Conservation (phyloP, 2,329 filamentous ascomycete species). For the Cladosporium velox region DNA sequence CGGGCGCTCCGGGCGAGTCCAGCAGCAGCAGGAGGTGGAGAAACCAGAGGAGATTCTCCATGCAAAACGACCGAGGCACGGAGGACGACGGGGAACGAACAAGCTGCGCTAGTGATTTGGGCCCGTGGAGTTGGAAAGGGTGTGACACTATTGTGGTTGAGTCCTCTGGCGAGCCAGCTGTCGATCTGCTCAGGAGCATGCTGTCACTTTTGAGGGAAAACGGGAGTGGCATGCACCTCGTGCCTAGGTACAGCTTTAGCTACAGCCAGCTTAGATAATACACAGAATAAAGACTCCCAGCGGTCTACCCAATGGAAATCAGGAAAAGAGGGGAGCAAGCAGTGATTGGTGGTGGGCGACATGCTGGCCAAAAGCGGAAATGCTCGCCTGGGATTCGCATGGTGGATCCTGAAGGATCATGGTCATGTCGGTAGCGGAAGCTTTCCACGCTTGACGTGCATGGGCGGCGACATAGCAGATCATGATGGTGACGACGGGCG, state of each 20-base stretch:
- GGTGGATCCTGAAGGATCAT: slow-evolving; percentile 11
- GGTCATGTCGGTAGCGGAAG: slow-evolving; percentile 2
- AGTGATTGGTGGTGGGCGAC: neutral
- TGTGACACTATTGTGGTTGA: neutral
- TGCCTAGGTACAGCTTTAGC: neutral
- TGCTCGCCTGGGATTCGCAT: neutral
- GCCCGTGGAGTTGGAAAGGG: neutral
- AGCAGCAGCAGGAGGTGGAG: neutral
- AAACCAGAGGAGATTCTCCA: neutral
- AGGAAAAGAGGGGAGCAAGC: neutral
- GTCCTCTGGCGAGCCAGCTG: neutral
- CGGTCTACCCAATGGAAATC: neutral
- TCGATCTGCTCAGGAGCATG: neutral
- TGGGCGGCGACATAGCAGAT: neutral
- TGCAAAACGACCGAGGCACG: neutral
- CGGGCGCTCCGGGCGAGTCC: neutral
- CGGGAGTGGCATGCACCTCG: neutral
- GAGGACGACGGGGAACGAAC: neutral
- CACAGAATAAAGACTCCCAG: neutral
- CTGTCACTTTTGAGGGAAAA: neutral
- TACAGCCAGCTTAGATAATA: neutral
- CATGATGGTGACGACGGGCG: neutral
- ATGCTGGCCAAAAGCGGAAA: neutral
- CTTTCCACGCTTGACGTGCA: neutral
- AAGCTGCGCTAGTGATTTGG: neutral